Base-by-base conservation (phyloP, 2,329 filamentous ascomycete species). In the Hypoxylon sp. region DNA sequence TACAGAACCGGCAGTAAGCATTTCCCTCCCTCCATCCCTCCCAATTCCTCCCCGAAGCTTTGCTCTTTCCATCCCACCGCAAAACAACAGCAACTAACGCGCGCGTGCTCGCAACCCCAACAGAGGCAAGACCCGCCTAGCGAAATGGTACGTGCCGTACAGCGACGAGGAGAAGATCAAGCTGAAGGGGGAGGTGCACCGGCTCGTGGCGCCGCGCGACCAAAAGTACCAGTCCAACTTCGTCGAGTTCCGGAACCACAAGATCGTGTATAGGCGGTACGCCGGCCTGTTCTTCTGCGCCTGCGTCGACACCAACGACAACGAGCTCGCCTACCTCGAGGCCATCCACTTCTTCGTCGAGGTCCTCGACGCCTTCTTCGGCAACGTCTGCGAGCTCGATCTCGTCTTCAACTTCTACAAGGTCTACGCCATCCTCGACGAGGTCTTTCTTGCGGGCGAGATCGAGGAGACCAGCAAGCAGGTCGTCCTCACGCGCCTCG, bases 221-320 rank as follows among this genome's bases (percentile, higher is more conserved):
- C 94, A 99, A 71, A 99, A 99, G 72, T 96, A 99, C 79, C 94
- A 99, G 73, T 96, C 91, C 76, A 99, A 99, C 78, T 99, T 99
- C 69, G 94, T 99, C 80, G 94, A 99, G 76, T 88, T 89, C 77
- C 89, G 90, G 62, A 90, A 91, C 75, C 91, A 93, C 71, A 97
- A 97, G 78, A 89, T 99, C 65, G 91, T 99, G 44, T 99, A 99
- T 78, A 88, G 95, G 32, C 89, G 94, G 57, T 99, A 99, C 75
- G 94, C 94, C 0, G 94, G 94, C 0, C 85, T 99, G 51, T 99
- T 99, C 83, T 99, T 99, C 79, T 99, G 94, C 79, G 95, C 92
- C 44, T 97, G 94, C 74, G 94, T 99, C 70, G 94, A 99, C 75
- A 95, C 93, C 41, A 97, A 97, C 73, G 94, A 99, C 74, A 99